Evolutionary conservation across 495 filamentous ascomycete species (phyloP).

Genomic region (Tuber melanosporum): DNA sequence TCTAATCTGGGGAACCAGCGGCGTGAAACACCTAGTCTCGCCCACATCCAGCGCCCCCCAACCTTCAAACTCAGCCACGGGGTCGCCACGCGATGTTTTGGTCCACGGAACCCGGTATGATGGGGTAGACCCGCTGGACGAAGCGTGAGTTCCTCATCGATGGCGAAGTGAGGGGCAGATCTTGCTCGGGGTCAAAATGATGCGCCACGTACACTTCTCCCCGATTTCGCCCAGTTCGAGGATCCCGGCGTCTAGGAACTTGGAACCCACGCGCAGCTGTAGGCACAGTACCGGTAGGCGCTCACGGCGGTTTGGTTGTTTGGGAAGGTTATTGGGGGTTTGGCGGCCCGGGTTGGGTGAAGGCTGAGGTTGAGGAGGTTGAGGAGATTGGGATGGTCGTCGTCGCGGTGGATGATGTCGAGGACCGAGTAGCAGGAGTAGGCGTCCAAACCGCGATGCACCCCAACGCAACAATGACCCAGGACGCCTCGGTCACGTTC

Average conservation of each 20-base stretch:
- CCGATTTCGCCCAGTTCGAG: slow-evolving; percentile 18
- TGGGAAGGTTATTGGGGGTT: slow-evolving; percentile 10
- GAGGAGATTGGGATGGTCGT: neutral
- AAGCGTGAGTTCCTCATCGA: slow-evolving; percentile 14
- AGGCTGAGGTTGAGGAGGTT: too few relatives aligned
- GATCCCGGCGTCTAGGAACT: slow-evolving; percentile 4
- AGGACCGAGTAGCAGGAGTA: neutral
- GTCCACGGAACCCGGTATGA: slow-evolving; percentile 17
- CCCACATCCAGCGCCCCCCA: neutral
- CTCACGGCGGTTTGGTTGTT: slow-evolving; percentile 13
- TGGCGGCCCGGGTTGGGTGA: neutral
- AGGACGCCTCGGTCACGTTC: neutral
- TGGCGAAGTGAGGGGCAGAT: slow-evolving; percentile 22
- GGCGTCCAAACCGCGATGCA: neutral
- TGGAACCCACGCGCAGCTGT: slow-evolving; percentile 11
- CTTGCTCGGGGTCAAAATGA: slow-evolving; percentile 11
- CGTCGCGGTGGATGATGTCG: too few relatives aligned
- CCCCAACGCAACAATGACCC: neutral
- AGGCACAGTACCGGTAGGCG: slow-evolving; percentile 1
- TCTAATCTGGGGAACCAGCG: neutral
- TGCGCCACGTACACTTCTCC: slow-evolving; percentile 17
- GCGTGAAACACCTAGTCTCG: slow-evolving; percentile 7
- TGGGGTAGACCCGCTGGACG: slow-evolving; percentile 15
- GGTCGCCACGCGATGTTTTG: neutral
- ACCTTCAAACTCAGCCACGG: neutral